phyloP scores from a whole-genome alignment of 192 early-diverging fungal species.

The Coemansia umbellata region DNA sequence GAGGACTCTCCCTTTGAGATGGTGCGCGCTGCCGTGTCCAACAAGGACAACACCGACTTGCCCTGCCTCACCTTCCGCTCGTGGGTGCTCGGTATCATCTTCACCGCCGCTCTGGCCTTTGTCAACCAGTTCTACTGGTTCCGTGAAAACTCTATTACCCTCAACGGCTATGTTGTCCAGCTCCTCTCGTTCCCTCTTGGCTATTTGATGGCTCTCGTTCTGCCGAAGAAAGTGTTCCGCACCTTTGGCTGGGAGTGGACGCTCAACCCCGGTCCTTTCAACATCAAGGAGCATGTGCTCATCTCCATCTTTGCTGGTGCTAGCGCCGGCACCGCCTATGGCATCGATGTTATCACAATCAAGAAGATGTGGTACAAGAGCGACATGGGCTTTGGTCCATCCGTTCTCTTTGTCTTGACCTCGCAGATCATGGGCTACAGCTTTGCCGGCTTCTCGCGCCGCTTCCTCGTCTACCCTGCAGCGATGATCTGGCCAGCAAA shows the following conservation, averaged over 20 bases:
- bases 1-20: slow-evolving; percentile 65
- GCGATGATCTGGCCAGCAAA: slow-evolving; percentile 86
- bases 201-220: slow-evolving; percentile 54
- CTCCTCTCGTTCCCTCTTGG: slow-evolving; percentile 76
- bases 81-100: slow-evolving; percentile 69
- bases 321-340: slow-evolving; percentile 65
- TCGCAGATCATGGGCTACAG: slow-evolving; percentile 67
- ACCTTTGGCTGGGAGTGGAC: slow-evolving; percentile 50
- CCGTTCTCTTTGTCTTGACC: slow-evolving; percentile 63
- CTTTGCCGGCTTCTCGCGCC: slow-evolving; percentile 67
- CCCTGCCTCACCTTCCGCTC: slow-evolving; percentile 71
- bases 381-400: slow-evolving; percentile 58
- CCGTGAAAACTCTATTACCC: slow-evolving; percentile 71
- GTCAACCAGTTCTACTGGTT: slow-evolving; percentile 86
- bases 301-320: slow-evolving; percentile 75
- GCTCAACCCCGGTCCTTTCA: slow-evolving; percentile 83
- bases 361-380: slow-evolving; percentile 65
- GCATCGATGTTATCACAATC: slow-evolving; percentile 69
- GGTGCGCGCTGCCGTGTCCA: slow-evolving; percentile 65
- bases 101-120: slow-evolving; percentile 59
- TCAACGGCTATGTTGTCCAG: slow-evolving; percentile 65
- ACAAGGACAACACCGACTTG: slow-evolving; percentile 62
- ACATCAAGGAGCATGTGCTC: slow-evolving; percentile 84
- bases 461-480: slow-evolving; percentile 77
- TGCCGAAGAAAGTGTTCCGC: slow-evolving; percentile 56